Evolutionary conservation across 2,329 filamentous ascomycete species (phyloP).

Genomic region (Canariomyces notabilis): DNA sequence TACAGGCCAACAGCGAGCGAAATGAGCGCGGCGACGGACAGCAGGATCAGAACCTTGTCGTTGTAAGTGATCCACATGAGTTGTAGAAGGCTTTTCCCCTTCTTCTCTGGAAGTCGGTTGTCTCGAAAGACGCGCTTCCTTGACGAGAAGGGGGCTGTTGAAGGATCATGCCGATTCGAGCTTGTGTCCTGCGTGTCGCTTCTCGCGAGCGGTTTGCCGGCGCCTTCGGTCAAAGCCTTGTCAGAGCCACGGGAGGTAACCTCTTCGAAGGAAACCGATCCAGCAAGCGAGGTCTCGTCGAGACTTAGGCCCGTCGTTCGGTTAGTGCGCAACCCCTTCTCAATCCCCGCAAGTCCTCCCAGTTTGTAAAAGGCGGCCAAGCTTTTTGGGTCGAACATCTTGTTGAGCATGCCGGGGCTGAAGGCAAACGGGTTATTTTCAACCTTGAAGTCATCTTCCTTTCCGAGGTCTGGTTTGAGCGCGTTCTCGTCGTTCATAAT

Average conservation of each 20-base stretch:
- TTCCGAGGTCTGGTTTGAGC: constrained; percentile 69
- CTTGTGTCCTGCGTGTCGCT: constrained; percentile 4
- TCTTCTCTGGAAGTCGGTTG: constrained; percentile 68
- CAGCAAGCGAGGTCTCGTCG: constrained; percentile 65
- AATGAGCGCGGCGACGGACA: constrained; percentile 65
- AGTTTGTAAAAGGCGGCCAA: constrained; percentile 74
- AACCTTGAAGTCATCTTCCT: constrained; percentile 69
- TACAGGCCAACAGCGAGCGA: constrained; percentile 72
- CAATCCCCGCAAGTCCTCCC: constrained; percentile 71
- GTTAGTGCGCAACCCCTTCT: constrained; percentile 71
- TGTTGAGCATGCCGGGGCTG: constrained; percentile 74
- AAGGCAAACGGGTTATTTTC: constrained; percentile 82
- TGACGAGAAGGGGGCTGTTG: constrained; percentile 48
- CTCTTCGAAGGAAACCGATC: constrained; percentile 66
- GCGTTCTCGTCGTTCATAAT: constrained; percentile 64
- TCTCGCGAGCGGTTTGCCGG: constrained; percentile 12
- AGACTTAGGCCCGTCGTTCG: constrained; percentile 67
- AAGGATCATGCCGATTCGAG: constrained; percentile 13
- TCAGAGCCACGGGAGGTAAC: constrained; percentile 40
- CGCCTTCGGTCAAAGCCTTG: constrained; percentile 30
- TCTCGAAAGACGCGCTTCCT: constrained; percentile 66
- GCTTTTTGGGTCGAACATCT: constrained; percentile 86
- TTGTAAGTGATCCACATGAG: constrained; percentile 81
- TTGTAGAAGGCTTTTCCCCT: constrained; percentile 66
- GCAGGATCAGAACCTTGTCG: constrained; percentile 72